These are phyloP conservation scores for Vigna unguiculata DNA, from an alignment of 306 rosid genomes.

Conservation along the genomic window DNA sequence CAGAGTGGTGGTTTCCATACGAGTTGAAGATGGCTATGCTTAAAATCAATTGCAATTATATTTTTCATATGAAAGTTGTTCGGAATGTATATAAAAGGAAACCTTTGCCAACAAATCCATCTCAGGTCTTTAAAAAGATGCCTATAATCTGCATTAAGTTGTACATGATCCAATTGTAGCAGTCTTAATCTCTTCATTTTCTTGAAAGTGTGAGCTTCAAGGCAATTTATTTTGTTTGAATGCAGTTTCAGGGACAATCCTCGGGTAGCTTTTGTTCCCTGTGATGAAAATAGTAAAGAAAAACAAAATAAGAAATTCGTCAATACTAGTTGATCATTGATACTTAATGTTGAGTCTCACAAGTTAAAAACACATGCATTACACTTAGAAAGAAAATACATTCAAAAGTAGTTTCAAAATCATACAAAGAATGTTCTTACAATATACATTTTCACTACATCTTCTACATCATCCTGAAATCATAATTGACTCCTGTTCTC, in stretches of 20 bases:
- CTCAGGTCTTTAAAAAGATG: constrained; percentile 33
- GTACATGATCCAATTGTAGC: constrained; percentile 34
- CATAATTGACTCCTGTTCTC: background rate
- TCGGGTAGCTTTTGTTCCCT: background rate
- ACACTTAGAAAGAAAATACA: background rate
- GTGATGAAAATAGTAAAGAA: background rate
- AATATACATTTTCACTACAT: background rate
- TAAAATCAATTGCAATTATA: background rate
- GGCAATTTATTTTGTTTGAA: background rate
- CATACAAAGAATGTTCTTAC: background rate
- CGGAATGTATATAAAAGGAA: constrained; percentile 7
- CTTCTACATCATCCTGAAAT: background rate
- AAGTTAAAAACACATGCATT: background rate
- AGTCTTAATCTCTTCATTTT: constrained; percentile 53
- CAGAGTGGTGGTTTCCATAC: background rate
- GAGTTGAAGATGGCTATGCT: background rate
- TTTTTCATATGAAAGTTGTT: background rate
- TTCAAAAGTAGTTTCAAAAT: background rate
- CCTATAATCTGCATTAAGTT: constrained; percentile 26
- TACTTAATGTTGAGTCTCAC: background rate
- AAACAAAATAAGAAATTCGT: background rate
- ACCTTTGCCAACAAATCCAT: constrained; percentile 51
- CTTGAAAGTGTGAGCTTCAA: background rate
- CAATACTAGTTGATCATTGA: background rate
- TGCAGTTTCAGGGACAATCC: background rate